Conservation (phyloP, 495 filamentous ascomycete species). For the Chaetomium cochliodes region DNA sequence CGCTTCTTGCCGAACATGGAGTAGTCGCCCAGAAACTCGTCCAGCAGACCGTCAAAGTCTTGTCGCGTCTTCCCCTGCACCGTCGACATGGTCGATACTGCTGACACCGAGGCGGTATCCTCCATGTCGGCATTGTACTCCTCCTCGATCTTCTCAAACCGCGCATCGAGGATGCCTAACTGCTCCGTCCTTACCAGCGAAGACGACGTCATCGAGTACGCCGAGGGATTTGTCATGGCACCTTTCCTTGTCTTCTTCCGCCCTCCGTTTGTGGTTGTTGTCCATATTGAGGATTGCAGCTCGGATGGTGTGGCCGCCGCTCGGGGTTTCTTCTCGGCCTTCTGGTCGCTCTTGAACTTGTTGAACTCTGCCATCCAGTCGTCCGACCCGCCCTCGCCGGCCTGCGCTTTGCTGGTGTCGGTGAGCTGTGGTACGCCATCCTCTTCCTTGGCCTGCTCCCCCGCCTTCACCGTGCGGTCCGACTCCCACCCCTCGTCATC, state of each 20-base stretch:
- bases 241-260: constrained; percentile 87
- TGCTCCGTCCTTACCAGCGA: constrained; percentile 85
- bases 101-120: constrained; percentile 47
- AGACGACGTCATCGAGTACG: constrained; percentile 96
- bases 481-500: constrained; percentile 89
- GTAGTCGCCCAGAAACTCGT: constrained; percentile 84
- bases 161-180: constrained; percentile 77
- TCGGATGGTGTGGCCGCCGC: constrained; percentile 55
- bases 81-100: constrained; percentile 49
- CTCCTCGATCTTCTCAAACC: constrained; percentile 88
- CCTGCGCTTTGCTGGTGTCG: constrained; percentile 36
- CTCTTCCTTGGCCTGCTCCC: constrained; percentile 47
- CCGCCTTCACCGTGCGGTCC: constrained; percentile 82
- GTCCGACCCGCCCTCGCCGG: constrained; percentile 47
- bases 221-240: constrained; percentile 81
- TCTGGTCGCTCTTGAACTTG: constrained; percentile 81
- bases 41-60: constrained; percentile 86
- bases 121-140: constrained; percentile 76
- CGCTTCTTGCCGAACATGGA: constrained; percentile 74
- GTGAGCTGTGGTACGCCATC: constrained; percentile 53
- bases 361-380: constrained; percentile 88
- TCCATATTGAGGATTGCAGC: constrained; percentile 72
- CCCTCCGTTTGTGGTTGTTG: constrained; percentile 69
- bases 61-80: constrained; percentile 57
- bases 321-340: constrained; percentile 40